Conservation (phyloP, 495 filamentous ascomycete genomes). For the Hypoxylon lienhwacheense region DNA sequence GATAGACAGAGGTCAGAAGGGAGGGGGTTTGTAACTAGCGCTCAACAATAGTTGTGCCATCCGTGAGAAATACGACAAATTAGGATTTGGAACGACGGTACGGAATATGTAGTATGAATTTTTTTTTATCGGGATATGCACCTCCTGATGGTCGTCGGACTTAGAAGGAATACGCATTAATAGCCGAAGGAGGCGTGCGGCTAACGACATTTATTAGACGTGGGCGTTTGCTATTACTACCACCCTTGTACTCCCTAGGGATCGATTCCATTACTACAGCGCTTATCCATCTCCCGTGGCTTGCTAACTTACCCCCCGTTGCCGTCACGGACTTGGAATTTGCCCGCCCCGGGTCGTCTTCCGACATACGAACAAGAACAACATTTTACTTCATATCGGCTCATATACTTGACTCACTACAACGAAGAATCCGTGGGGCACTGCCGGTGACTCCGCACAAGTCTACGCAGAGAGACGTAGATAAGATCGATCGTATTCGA, state of each 20-base stretch:
- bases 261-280: too few species aligned
- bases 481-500: slow-evolving; percentile 18
- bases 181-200: slow-evolving; percentile 16
- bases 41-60: too few species aligned
- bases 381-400: too few species aligned
- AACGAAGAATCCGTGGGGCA: slow-evolving; percentile 5
- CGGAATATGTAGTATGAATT: too few species aligned
- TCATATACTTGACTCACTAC: slow-evolving; percentile 5
- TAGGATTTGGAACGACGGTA: slow-evolving; percentile 3
- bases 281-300: slow-evolving; percentile 14
- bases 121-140: too few species aligned
- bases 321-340: slow-evolving; percentile 23
- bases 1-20: slow-evolving; percentile 9
- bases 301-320: slow-evolving; percentile 16
- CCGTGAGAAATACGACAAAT: slow-evolving; percentile 12
- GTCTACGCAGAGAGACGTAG: slow-evolving; percentile 10
- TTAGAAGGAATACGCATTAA: slow-evolving; percentile 16
- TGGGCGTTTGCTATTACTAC: slow-evolving; percentile 6
- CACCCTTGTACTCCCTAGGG: too few species aligned
- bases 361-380: not conserved
- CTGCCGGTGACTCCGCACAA: slow-evolving; percentile 18
- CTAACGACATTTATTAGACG: slow-evolving; percentile 11
- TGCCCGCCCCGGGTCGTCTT: slow-evolving; percentile 14
- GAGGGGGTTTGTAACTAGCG: slow-evolving; percentile 9
- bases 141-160: slow-evolving; percentile 18